Evolutionary conservation across 768 basidiomycete genomes (phyloP).

Genomic region (Tricholoma sp.): DNA sequence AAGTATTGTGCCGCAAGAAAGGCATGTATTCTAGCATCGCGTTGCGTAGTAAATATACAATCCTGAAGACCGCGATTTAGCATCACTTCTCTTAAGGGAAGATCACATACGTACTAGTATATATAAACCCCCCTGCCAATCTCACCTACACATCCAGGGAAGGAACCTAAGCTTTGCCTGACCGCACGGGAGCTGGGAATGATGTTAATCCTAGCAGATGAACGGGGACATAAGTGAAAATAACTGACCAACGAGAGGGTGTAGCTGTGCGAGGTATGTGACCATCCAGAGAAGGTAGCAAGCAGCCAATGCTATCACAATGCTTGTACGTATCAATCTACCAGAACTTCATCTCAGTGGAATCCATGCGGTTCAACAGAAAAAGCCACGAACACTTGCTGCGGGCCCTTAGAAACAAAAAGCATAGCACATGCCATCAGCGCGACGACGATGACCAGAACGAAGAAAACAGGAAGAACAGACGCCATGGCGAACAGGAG

Average conservation of each 20-base stretch:
- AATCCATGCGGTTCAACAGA: neutral
- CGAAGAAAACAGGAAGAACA: constrained; percentile 60
- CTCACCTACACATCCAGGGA: neutral
- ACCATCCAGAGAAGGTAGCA: constrained; percentile 98
- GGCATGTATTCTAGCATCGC: neutral
- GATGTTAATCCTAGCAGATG: neutral
- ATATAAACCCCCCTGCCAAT: neutral
- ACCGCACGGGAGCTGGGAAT: neutral
- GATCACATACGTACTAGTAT: neutral
- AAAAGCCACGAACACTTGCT: constrained; percentile 70
- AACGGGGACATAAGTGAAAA: constrained; percentile 16
- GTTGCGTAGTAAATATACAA: neutral
- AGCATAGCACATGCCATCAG: constrained; percentile 64
- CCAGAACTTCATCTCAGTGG: neutral
- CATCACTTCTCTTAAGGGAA: neutral
- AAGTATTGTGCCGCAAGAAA: neutral
- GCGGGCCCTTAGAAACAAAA: constrained; percentile 77
- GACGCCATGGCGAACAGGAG: constrained; percentile 48
- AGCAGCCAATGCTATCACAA: constrained; percentile 71
- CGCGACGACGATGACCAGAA: constrained; percentile 58
- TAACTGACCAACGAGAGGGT: constrained; percentile 77
- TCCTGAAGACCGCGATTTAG: neutral
- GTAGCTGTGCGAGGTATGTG: constrained; percentile 92
- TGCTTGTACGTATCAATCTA: constrained; percentile 78
- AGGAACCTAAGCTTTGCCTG: neutral